Conservation (phyloP, 495 filamentous ascomycete species). For the Podospora didyma region DNA sequence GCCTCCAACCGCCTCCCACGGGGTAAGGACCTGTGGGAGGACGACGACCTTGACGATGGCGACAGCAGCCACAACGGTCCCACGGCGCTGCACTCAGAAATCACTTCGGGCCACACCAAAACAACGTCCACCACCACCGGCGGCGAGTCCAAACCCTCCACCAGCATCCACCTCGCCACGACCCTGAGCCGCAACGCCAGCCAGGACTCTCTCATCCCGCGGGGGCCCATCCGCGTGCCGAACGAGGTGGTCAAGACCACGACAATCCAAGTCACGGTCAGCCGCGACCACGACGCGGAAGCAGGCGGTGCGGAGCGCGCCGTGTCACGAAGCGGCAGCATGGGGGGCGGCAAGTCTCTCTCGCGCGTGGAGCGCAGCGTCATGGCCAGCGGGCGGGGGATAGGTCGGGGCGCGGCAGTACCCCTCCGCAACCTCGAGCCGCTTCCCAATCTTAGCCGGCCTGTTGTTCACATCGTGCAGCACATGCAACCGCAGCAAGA, state of each 20-base stretch:
- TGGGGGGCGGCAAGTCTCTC: background rate
- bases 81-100: too few relatives aligned
- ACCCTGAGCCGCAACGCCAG: conserved; percentile 10
- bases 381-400: background rate
- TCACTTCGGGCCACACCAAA: background rate
- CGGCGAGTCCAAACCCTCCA: background rate
- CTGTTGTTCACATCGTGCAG: too few relatives aligned
- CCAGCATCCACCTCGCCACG: background rate
- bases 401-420: background rate
- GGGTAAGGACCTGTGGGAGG: conserved; percentile 8
- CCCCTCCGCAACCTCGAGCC: background rate
- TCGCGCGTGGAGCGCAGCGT: background rate
- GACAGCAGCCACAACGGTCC: too few relatives aligned
- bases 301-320: background rate
- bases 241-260: conserved; percentile 26
- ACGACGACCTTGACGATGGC: background rate
- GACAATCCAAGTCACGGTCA: conserved; percentile 24
- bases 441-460: too few relatives aligned
- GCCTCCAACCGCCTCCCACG: too few relatives aligned
- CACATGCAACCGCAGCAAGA: too few relatives aligned
- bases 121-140: background rate
- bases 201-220: conserved; percentile 23
- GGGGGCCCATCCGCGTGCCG: background rate
- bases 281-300: background rate
- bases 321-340: background rate